phyloP scores from a whole-genome alignment of 345 rosid genomes.

The Streptanthus diversifolius region DNA sequence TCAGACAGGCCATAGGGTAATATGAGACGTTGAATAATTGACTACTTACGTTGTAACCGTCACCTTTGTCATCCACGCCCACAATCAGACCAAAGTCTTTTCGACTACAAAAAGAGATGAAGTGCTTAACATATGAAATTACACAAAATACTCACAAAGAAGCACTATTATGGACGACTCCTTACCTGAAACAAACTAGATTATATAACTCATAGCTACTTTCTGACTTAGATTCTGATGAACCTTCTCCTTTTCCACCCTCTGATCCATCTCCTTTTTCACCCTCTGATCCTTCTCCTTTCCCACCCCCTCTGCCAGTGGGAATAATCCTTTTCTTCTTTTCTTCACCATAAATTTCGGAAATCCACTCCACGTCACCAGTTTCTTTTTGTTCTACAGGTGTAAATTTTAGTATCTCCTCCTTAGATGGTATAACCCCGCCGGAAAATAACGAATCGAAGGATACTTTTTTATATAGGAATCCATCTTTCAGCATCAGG shows the following conservation, averaged over 20 bases:
- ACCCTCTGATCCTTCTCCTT: constrained; percentile 51
- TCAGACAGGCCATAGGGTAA: constrained; percentile 11
- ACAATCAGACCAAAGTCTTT: constrained; percentile 88
- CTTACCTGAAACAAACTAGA: constrained; percentile 81
- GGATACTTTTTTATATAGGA: constrained; percentile 68
- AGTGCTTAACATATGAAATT: constrained; percentile 15
- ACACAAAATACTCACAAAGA: constrained; percentile 6
- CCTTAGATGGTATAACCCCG: constrained; percentile 69
- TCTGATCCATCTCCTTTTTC: constrained; percentile 51
- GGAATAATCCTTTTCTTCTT: constrained; percentile 49
- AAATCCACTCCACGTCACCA: constrained; percentile 78
- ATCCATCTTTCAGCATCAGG: constrained; percentile 89
- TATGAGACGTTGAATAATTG: constrained; percentile 7
- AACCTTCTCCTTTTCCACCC: constrained; percentile 49
- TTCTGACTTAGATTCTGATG: constrained; percentile 45
- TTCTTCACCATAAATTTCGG: constrained; percentile 76
- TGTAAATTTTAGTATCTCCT: constrained; percentile 75
- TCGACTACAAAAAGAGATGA: constrained; percentile 53
- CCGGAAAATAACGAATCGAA: constrained; percentile 66
- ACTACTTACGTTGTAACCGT: constrained; percentile 59
- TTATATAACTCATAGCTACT: constrained; percentile 53
- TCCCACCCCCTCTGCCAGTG: constrained; percentile 52
- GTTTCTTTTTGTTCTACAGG: constrained; percentile 59
- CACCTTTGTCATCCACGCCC: constrained; percentile 77
- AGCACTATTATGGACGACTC: constrained; percentile 15